phyloP scores from a whole-genome alignment of 306 rosid species.

The Prunus kanzakura region DNA sequence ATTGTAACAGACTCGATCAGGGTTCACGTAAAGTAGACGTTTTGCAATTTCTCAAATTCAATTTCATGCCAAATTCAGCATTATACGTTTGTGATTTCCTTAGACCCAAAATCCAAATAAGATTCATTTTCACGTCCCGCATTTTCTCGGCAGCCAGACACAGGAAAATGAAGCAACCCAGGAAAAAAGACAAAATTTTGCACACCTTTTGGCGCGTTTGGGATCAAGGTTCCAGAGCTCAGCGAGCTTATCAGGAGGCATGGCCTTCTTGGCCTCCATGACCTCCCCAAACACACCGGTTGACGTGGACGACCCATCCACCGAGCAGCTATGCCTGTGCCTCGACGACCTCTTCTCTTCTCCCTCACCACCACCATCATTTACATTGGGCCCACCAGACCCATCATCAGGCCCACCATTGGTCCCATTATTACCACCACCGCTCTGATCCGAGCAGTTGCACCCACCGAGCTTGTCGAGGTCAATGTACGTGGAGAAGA shows the following conservation, averaged over 20 bases:
- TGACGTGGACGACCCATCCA: constrained; percentile 68
- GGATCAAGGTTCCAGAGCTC: constrained; percentile 98
- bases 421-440: constrained; percentile 18
- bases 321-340: constrained; percentile 80
- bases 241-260: constrained; percentile 99
- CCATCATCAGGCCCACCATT: not conserved
- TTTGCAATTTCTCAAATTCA: not conserved
- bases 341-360: constrained; percentile 66
- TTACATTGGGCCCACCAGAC: constrained; percentile 15
- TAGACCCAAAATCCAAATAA: not conserved
- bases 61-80: not conserved
- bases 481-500: constrained; percentile 94
- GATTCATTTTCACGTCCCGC: not conserved
- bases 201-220: constrained; percentile 96
- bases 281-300: constrained; percentile 78
- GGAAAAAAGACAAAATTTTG: constrained; percentile 11
- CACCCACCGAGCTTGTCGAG: constrained; percentile 76
- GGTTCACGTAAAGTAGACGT: not conserved
- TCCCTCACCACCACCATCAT: constrained; percentile 24
- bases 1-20: not conserved
- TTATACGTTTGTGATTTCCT: not conserved
- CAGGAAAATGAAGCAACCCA: not conserved
- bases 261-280: constrained; percentile 99
- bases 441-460: constrained; percentile 50
- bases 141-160: constrained; percentile 7